These are phyloP conservation scores for Salvia hispanica DNA, from an alignment of 257 asterid species.

Conservation along the genomic window DNA sequence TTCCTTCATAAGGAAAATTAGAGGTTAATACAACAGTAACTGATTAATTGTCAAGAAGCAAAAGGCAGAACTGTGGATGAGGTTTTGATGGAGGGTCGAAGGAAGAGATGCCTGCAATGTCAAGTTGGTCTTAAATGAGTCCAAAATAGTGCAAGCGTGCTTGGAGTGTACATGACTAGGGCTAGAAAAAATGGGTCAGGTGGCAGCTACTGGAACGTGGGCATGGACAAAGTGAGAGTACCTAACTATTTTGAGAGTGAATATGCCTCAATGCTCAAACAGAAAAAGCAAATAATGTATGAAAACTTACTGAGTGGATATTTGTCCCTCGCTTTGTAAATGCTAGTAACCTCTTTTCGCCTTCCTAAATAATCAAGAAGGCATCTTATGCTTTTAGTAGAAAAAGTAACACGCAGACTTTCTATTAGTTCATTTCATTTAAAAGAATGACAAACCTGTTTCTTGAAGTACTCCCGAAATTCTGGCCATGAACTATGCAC, in stretches of 20 bases:
- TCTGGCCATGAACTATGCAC: slow-evolving; percentile 88
- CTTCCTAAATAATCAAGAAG: slow-evolving; percentile 47
- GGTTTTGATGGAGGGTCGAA: background rate
- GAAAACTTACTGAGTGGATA: slow-evolving; percentile 72
- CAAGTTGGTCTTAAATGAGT: background rate
- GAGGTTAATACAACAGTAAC: background rate
- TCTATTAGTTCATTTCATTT: slow-evolving; percentile 2
- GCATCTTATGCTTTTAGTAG: slow-evolving; percentile 16
- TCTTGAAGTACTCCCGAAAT: slow-evolving; percentile 71
- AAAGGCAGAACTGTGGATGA: background rate
- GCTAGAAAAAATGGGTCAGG: too few species aligned
- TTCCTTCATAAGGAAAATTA: slow-evolving; percentile 55
- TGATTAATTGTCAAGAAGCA: background rate
- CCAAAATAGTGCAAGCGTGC: background rate
- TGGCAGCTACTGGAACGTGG: background rate
- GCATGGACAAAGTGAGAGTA: background rate
- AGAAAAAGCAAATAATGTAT: slow-evolving; percentile 8
- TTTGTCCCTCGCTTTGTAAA: slow-evolving; percentile 82
- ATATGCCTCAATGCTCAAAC: slow-evolving; percentile 2
- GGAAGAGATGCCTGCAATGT: background rate
- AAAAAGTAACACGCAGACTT: slow-evolving; percentile 5
- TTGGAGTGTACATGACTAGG: background rate
- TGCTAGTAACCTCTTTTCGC: slow-evolving; percentile 89
- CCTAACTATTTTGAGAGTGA: background rate
- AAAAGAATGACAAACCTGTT: slow-evolving; percentile 57